phyloP scores from a whole-genome alignment of 768 basidiomycete species.

The Kwoniella botswanensis region DNA sequence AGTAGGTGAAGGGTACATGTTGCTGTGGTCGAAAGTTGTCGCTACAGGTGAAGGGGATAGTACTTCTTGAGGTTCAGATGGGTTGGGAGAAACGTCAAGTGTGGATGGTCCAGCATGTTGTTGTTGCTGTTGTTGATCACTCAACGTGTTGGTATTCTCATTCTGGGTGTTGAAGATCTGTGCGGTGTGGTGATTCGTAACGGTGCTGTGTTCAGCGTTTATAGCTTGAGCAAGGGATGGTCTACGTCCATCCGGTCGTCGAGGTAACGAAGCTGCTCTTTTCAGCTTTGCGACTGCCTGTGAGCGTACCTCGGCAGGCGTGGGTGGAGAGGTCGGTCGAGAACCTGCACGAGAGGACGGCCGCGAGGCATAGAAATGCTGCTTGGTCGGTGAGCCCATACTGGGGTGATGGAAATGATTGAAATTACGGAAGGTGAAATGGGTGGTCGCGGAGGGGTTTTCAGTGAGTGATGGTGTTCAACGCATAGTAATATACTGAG shows the following conservation, averaged over 20 bases:
- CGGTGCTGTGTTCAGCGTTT: background rate
- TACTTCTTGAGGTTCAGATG: constrained; percentile 33
- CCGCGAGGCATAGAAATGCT: constrained; percentile 76
- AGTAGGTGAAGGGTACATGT: constrained; percentile 22
- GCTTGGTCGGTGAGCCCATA: constrained; percentile 61
- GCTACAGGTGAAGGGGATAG: constrained; percentile 47
- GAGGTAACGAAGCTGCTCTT: constrained; percentile 85
- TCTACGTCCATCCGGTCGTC: constrained; percentile 87
- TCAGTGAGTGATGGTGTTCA: too few species aligned
- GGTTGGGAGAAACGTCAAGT: constrained; percentile 1
- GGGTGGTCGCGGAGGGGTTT: background rate
- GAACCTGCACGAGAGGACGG: constrained; percentile 68
- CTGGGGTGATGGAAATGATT: background rate
- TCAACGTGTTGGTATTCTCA: background rate
- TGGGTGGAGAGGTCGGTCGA: constrained; percentile 76
- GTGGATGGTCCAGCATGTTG: constrained; percentile 1
- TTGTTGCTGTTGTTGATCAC: background rate
- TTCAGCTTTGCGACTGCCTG: constrained; percentile 86
- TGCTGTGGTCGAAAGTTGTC: constrained; percentile 24
- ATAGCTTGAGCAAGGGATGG: constrained; percentile 59
- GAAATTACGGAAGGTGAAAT: background rate
- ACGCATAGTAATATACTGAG: too few species aligned
- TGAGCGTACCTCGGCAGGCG: constrained; percentile 77
- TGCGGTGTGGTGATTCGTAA: background rate
- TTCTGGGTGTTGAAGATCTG: background rate